These are phyloP conservation scores for Claviceps paspali DNA, from an alignment of 2,329 filamentous ascomycete genomes.

Conservation along the genomic window DNA sequence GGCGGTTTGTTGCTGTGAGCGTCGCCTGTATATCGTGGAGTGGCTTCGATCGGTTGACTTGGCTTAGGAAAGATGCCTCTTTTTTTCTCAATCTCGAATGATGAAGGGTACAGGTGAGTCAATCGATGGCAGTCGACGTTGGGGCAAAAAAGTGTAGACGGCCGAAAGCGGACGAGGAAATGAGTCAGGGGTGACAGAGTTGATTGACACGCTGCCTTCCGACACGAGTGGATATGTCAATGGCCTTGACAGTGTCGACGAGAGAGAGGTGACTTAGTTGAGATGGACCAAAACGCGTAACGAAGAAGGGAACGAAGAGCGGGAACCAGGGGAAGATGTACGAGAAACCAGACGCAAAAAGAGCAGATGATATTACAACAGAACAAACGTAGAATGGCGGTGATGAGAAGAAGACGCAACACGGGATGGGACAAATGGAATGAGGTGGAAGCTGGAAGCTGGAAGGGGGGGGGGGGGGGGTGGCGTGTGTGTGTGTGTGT, in stretches of 20 bases:
- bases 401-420: conserved; percentile 13
- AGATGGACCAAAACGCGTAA: conserved; percentile 7
- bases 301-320: conserved; percentile 8
- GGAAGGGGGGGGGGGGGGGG: no score
- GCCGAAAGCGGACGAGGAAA: conserved; percentile 8
- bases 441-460: conserved; percentile 16
- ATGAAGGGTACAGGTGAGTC: conserved; percentile 4
- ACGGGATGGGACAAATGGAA: conserved; percentile 12
- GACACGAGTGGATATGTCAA: conserved; percentile 1
- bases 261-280: conserved; percentile 20
- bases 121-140: conserved; percentile 9
- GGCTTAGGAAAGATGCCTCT: conserved; percentile 7
- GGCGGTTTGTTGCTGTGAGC: neutral
- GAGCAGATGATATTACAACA: conserved; percentile 14
- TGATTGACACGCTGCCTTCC: neutral
- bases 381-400: conserved; percentile 16
- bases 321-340: conserved; percentile 14
- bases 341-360: conserved; percentile 10
- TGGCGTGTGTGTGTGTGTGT: no score
- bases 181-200: neutral
- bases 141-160: conserved; percentile 11
- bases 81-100: conserved; percentile 18
- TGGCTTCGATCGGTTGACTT: neutral
- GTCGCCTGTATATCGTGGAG: neutral
- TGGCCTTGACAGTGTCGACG: conserved; percentile 17